A percentile compares a stretch with the other conserved stretches of the same genome.
Conservation (phyloP, 768 basidiomycete species). For the Lactifluus hygrophoroides region DNA sequence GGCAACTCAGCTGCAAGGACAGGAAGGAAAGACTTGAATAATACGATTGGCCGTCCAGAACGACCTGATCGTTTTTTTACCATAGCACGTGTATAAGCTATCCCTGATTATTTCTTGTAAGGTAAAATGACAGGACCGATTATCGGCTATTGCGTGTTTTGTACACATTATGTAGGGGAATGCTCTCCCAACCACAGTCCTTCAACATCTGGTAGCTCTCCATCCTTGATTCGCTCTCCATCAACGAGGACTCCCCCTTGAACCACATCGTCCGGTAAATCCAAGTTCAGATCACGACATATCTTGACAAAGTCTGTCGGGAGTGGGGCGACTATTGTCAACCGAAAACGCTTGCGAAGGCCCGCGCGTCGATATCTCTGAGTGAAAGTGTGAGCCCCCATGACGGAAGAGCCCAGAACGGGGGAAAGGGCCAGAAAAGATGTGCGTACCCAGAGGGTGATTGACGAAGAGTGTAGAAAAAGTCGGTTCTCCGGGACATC, state of each 20-base stretch:
- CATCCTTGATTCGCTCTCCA: not conserved
- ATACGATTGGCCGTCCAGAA: not conserved
- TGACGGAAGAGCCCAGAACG: not conserved
- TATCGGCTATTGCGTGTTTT: not conserved
- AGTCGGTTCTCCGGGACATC: slow-evolving; percentile 9
- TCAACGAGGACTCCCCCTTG: slow-evolving; percentile 16
- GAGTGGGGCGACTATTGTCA: slow-evolving; percentile 17
- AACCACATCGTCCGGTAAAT: not conserved
- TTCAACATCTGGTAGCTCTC: not conserved
- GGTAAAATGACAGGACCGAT: not conserved
- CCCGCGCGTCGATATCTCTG: slow-evolving; percentile 18
- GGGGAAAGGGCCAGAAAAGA: not conserved
- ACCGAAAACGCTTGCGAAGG: slow-evolving; percentile 13
- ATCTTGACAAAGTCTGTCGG: slow-evolving; percentile 14
- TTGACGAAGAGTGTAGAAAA: slow-evolving; percentile 19
- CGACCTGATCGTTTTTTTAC: not conserved
- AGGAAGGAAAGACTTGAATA: slow-evolving; percentile 2
- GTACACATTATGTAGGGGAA: not conserved
- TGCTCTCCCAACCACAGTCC: slow-evolving; percentile 11
- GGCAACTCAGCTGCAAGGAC: not conserved
- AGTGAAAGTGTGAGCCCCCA: not conserved
- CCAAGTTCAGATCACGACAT: slow-evolving; percentile 9
- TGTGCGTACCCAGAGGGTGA: slow-evolving; percentile 14
- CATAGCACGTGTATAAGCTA: slow-evolving; percentile 9
- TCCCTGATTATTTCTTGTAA: slow-evolving; percentile 14